Evolutionary conservation across 306 rosid genomes (phyloP).

Genomic region (Canavalia ensiformis): DNA sequence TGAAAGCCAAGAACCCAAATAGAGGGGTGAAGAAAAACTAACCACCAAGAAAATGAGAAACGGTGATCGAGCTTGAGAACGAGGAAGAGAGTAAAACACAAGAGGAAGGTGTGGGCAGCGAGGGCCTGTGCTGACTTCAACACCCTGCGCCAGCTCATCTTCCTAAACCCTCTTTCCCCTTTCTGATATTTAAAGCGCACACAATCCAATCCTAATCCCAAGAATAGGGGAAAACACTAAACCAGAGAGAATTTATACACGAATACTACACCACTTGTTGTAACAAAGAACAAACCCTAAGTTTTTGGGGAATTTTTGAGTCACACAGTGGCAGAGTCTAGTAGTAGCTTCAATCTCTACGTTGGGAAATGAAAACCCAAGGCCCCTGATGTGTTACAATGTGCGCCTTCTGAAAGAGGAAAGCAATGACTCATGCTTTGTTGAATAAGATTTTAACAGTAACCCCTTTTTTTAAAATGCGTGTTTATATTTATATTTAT

Average conservation of each 20-base stretch:
- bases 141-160: slow-evolving; percentile 93
- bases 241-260: background rate
- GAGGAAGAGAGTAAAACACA: slow-evolving; percentile 86
- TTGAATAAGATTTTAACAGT: background rate
- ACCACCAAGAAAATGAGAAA: slow-evolving; percentile 92
- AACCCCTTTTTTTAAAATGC: background rate
- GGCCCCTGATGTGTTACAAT: background rate
- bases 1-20: background rate
- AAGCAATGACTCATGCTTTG: background rate
- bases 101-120: slow-evolving; percentile 79
- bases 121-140: slow-evolving; percentile 89
- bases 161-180: slow-evolving; percentile 3
- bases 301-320: background rate
- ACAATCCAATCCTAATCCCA: slow-evolving; percentile 39
- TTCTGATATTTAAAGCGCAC: background rate
- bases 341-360: background rate
- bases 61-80: slow-evolving; percentile 90
- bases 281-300: slow-evolving; percentile 4
- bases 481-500: no score
- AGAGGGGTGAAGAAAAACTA: slow-evolving; percentile 37
- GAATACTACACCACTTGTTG: background rate
- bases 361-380: slow-evolving; percentile 20
- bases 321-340: background rate
- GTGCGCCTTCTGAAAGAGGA: slow-evolving; percentile 45
- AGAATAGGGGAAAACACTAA: background rate